Evolutionary conservation across 2,329 filamentous ascomycete genomes (phyloP).

Genomic region (Scedosporium minutisporum): DNA sequence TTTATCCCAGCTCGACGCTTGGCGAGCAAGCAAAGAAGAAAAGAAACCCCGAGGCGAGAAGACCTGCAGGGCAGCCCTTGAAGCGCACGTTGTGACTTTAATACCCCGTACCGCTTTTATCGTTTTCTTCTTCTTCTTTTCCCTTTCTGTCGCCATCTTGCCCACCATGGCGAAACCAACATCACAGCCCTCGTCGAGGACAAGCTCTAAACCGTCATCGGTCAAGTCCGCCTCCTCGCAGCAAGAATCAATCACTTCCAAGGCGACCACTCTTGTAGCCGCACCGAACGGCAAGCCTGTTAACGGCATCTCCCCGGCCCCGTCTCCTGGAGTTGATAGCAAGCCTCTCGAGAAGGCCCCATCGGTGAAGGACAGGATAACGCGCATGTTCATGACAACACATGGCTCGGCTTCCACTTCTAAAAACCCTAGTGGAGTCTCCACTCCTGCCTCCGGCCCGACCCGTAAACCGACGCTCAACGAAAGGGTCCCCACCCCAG

Average conservation of each 20-base stretch:
- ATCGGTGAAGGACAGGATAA: conserved; percentile 54
- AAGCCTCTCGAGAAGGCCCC: conserved; percentile 36
- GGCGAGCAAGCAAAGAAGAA: neutral
- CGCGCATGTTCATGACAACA: conserved; percentile 56
- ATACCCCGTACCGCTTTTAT: neutral
- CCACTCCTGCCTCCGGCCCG: conserved; percentile 26
- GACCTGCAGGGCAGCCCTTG: neutral
- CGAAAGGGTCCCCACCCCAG: conserved; percentile 23
- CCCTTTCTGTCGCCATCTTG: neutral
- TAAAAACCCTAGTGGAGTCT: conserved; percentile 12
- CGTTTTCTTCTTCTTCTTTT: neutral
- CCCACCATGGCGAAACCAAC: neutral
- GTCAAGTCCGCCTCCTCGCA: conserved; percentile 30
- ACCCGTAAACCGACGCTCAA: conserved; percentile 34
- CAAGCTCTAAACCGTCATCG: conserved; percentile 40
- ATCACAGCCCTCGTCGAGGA: conserved; percentile 1
- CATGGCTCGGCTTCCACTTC: conserved; percentile 30
- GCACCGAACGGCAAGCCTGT: conserved; percentile 31
- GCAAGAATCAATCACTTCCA: conserved; percentile 30
- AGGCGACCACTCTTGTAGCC: conserved; percentile 29
- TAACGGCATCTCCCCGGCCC: conserved; percentile 9
- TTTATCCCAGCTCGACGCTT: neutral
- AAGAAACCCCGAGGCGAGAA: neutral
- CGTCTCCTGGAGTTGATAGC: conserved; percentile 4
- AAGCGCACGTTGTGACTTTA: neutral